Conservation (phyloP, 2,329 filamentous ascomycete species). For the Pseudogymnoascus sp. region DNA sequence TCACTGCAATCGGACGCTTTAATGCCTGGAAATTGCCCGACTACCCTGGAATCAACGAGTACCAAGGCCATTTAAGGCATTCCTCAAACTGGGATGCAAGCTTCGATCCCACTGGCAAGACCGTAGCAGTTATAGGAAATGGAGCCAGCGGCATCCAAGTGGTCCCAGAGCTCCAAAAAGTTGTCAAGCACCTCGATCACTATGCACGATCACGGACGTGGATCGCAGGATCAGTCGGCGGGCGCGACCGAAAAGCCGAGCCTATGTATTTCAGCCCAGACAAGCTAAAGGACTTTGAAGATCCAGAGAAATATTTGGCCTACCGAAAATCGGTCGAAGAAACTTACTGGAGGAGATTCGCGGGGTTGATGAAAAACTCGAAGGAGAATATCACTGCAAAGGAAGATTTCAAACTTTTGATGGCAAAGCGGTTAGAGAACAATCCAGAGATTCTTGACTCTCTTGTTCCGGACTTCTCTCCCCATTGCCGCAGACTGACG, state of each 20-base stretch:
- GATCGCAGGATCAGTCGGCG: constrained; percentile 57
- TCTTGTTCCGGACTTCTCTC: constrained; percentile 56
- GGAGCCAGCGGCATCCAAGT: constrained; percentile 55
- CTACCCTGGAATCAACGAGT: constrained; percentile 50
- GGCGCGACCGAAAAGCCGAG: constrained; percentile 43
- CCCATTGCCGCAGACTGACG: constrained; percentile 57
- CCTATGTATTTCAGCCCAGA: constrained; percentile 49
- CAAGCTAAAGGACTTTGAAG: constrained; percentile 48
- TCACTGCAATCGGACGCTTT: constrained; percentile 59
- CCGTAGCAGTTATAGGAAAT: constrained; percentile 55
- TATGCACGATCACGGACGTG: constrained; percentile 60
- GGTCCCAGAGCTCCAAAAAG: constrained; percentile 44
- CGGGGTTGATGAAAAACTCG: constrained; percentile 46
- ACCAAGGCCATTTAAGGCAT: constrained; percentile 49
- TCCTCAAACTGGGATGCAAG: constrained; percentile 52
- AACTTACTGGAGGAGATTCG: constrained; percentile 56
- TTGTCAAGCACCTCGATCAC: constrained; percentile 49
- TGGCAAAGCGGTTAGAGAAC: constrained; percentile 44
- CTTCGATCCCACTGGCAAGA: constrained; percentile 42
- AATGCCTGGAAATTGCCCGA: constrained; percentile 58
- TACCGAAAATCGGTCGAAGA: constrained; percentile 52
- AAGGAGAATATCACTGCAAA: constrained; percentile 42
- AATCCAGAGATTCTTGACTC: constrained; percentile 49
- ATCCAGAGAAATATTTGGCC: constrained; percentile 53
- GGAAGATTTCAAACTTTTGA: constrained; percentile 43